Evolutionary conservation across 2,329 filamentous ascomycete genomes (phyloP).

Genomic region (Paracoccidioides brasiliensis): DNA sequence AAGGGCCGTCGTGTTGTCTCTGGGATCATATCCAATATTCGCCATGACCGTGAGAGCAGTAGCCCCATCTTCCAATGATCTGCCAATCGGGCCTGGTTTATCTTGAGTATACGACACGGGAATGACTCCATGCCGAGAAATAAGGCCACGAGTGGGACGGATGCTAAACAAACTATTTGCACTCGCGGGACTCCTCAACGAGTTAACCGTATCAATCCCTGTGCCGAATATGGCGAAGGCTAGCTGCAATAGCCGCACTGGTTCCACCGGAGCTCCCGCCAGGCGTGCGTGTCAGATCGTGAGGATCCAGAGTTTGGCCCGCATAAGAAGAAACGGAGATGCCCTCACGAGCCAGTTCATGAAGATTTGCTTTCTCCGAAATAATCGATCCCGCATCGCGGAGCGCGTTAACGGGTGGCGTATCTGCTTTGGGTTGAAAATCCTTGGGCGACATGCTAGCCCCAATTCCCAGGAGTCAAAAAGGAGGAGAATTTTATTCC

Average conservation of each 20-base stretch:
- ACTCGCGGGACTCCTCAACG: constrained; percentile 47
- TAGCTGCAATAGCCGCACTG: constrained; percentile 45
- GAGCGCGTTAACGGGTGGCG: constrained; percentile 39
- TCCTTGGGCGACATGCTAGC: constrained; percentile 38
- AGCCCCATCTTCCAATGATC: constrained; percentile 39
- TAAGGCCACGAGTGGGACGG: constrained; percentile 42
- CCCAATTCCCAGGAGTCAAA: too few relatives aligned
- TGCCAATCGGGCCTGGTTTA: constrained; percentile 41
- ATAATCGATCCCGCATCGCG: constrained; percentile 42
- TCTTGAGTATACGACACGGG: constrained; percentile 47
- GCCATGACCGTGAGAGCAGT: constrained; percentile 42
- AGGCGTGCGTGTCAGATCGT: constrained; percentile 51
- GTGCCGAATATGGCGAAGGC: constrained; percentile 46
- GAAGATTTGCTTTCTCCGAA: constrained; percentile 48
- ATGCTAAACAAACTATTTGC: constrained; percentile 49
- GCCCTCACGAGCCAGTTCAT: constrained; percentile 52
- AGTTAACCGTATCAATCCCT: constrained; percentile 51
- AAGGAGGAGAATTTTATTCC: too few relatives aligned
- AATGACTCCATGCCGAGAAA: constrained; percentile 40
- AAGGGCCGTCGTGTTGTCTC: constrained; percentile 13
- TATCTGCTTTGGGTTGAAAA: constrained; percentile 36
- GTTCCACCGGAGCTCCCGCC: constrained; percentile 53
- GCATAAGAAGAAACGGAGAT: constrained; percentile 49
- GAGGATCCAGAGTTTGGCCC: constrained; percentile 54
- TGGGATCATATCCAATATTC: constrained; percentile 36